Percentiles rank a stretch among this genome's conserved stretches.
These are phyloP conservation scores for Castanea mollissima DNA, from an alignment of 306 rosid species.

Conservation along the genomic window DNA sequence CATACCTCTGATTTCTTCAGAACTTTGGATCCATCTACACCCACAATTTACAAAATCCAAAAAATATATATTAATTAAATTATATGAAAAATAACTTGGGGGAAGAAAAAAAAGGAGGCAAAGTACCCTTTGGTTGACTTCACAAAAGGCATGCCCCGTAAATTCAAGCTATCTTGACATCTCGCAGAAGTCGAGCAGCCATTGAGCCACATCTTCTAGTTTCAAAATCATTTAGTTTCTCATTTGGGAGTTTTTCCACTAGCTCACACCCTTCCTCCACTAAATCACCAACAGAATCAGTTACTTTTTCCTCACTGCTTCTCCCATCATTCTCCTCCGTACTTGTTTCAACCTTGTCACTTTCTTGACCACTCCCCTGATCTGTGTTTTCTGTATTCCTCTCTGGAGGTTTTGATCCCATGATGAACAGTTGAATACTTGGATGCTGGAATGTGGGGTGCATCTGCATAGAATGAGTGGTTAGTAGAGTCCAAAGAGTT, in stretches of 20 bases:
- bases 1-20: no score
- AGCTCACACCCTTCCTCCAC: slow-evolving; percentile 35
- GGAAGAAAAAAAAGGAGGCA: no score
- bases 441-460: slow-evolving; percentile 89
- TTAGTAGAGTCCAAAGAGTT: slow-evolving; percentile 8
- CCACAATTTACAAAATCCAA: no score
- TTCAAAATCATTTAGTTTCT: slow-evolving; percentile 72
- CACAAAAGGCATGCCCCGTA: not conserved
- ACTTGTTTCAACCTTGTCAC: slow-evolving; percentile 30
- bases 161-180: slow-evolving; percentile 57
- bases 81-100: no score
- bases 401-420: slow-evolving; percentile 49
- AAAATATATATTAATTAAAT: no score
- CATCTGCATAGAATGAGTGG: slow-evolving; percentile 58
- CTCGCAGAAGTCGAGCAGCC: slow-evolving; percentile 84
- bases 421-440: slow-evolving; percentile 70
- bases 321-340: slow-evolving; percentile 29
- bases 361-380: slow-evolving; percentile 26
- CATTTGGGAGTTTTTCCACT: slow-evolving; percentile 24
- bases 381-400: slow-evolving; percentile 28
- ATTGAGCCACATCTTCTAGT: slow-evolving; percentile 77
- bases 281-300: slow-evolving; percentile 29
- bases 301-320: slow-evolving; percentile 23
- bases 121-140: not conserved
- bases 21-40: no score